A percentile compares a stretch with the other conserved stretches of the same genome.
These are phyloP conservation scores for Candida succiphila DNA, from an alignment of 805 yeast species.

Conservation along the genomic window DNA sequence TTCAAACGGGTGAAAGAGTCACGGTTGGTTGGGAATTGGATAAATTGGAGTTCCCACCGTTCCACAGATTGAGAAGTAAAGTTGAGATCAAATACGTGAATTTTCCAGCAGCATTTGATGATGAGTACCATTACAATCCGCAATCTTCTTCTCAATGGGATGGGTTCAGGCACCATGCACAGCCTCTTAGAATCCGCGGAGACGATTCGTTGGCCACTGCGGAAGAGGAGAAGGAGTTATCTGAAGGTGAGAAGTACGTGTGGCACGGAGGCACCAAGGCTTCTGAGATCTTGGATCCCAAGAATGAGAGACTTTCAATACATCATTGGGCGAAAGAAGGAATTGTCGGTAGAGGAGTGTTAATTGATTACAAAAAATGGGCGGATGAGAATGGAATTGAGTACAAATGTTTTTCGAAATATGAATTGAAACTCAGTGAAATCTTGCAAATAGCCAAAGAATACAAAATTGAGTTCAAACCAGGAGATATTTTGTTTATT, in stretches of 20 bases:
- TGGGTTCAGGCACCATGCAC: slow-evolving; percentile 19
- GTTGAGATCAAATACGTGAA: slow-evolving; percentile 4
- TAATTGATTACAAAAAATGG: slow-evolving; percentile 20
- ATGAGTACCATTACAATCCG: slow-evolving; percentile 15
- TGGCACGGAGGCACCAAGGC: slow-evolving; percentile 7
- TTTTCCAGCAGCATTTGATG: slow-evolving; percentile 11
- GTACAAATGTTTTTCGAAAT: slow-evolving; percentile 15
- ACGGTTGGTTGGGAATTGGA: slow-evolving; percentile 7
- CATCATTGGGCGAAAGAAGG: slow-evolving; percentile 18
- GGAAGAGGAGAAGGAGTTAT: slow-evolving; percentile 9
- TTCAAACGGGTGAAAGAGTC: slow-evolving; percentile 7
- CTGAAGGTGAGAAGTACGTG: slow-evolving; percentile 2
- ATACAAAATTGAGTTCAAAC: slow-evolving; percentile 13
- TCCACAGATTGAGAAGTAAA: slow-evolving; percentile 2
- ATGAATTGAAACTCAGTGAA: slow-evolving; percentile 14
- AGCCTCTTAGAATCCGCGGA: slow-evolving; percentile 7
- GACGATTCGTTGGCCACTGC: slow-evolving; percentile 13
- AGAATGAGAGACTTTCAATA: slow-evolving; percentile 5
- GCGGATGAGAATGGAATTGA: slow-evolving; percentile 16
- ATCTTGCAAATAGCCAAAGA: slow-evolving; percentile 12
- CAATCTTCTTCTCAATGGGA: slow-evolving; percentile 22
- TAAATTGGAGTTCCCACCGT: slow-evolving; percentile 6
- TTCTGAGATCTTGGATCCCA: slow-evolving; percentile 4
- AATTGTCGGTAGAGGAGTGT: slow-evolving; percentile 23
- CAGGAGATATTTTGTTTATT: slow-evolving; percentile 21